These are phyloP conservation scores for Schwanniomyces polymorphus DNA, from an alignment of 805 yeast species.

Conservation along the genomic window DNA sequence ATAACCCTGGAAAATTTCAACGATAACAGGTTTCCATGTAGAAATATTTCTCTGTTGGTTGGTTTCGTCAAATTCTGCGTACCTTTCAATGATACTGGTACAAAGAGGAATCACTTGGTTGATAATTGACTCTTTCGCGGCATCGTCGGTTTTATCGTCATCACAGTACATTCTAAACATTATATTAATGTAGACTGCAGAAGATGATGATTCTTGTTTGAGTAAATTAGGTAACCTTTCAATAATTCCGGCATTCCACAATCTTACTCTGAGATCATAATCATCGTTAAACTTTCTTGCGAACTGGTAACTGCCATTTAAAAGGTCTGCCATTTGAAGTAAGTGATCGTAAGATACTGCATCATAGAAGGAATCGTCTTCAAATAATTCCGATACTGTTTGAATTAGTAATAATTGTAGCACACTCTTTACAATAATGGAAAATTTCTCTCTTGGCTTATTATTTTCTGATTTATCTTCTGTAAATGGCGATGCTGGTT, in stretches of 20 bases:
- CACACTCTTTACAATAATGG: slow-evolving; percentile 89
- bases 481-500: slow-evolving; percentile 13
- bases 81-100: slow-evolving; percentile 67
- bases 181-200: slow-evolving; percentile 81
- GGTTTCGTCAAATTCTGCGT: slow-evolving; percentile 68
- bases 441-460: slow-evolving; percentile 51
- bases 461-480: slow-evolving; percentile 43
- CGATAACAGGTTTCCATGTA: slow-evolving; percentile 91
- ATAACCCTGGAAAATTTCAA: slow-evolving; percentile 82
- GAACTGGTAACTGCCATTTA: slow-evolving; percentile 74
- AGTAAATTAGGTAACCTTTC: slow-evolving; percentile 88
- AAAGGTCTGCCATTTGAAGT: slow-evolving; percentile 55
- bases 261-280: slow-evolving; percentile 79
- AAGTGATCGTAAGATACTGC: slow-evolving; percentile 67
- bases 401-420: slow-evolving; percentile 88
- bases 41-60: slow-evolving; percentile 78
- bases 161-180: slow-evolving; percentile 80
- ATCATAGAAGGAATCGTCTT: slow-evolving; percentile 64
- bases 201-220: slow-evolving; percentile 87
- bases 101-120: slow-evolving; percentile 64
- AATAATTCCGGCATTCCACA: slow-evolving; percentile 90
- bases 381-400: slow-evolving; percentile 76
- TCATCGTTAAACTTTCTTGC: slow-evolving; percentile 87
- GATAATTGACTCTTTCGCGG: slow-evolving; percentile 51
- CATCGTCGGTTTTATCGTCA: slow-evolving; percentile 47